Evolutionary conservation across 176 grass and related monocot species (phyloP).

Genomic region (Themeda triandra): DNA sequence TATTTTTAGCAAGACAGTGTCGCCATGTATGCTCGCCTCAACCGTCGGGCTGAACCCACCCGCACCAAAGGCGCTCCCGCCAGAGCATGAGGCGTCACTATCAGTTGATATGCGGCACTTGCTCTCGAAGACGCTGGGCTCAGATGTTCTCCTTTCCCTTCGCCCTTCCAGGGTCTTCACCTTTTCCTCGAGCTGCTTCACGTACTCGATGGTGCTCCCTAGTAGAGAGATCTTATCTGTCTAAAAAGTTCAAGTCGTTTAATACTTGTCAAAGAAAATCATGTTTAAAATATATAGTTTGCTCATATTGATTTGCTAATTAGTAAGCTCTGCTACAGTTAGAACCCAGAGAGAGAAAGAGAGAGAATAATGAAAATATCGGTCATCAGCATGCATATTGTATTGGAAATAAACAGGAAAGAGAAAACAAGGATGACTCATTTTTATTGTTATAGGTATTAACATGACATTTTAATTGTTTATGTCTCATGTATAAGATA

Average conservation of each 20-base stretch:
- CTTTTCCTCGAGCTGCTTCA: constrained; percentile 55
- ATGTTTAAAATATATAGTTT: too few species aligned
- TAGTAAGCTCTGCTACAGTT: too few species aligned
- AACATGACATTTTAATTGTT: too few species aligned
- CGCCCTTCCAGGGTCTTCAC: constrained; percentile 53
- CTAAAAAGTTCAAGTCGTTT: constrained; percentile 14
- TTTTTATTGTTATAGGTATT: too few species aligned
- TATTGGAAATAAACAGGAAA: too few species aligned
- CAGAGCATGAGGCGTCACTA: neutral
- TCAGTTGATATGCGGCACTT: constrained; percentile 33
- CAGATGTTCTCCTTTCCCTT: constrained; percentile 12
- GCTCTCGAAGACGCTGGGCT: constrained; percentile 40
- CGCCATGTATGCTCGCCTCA: constrained; percentile 42
- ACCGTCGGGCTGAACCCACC: constrained; percentile 14
- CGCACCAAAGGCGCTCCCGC: neutral
- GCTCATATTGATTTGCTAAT: too few species aligned
- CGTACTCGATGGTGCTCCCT: constrained; percentile 49
- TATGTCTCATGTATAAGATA: too few species aligned
- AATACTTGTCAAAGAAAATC: neutral
- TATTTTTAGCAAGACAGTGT: constrained; percentile 50
- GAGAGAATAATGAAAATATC: too few species aligned
- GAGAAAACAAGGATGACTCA: too few species aligned
- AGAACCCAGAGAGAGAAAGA: too few species aligned
- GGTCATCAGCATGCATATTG: too few species aligned
- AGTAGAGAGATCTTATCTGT: constrained; percentile 68